Conservation (phyloP, 1,284 basidiomycete genomes). For the Apiotrichum veenhuisii region DNA sequence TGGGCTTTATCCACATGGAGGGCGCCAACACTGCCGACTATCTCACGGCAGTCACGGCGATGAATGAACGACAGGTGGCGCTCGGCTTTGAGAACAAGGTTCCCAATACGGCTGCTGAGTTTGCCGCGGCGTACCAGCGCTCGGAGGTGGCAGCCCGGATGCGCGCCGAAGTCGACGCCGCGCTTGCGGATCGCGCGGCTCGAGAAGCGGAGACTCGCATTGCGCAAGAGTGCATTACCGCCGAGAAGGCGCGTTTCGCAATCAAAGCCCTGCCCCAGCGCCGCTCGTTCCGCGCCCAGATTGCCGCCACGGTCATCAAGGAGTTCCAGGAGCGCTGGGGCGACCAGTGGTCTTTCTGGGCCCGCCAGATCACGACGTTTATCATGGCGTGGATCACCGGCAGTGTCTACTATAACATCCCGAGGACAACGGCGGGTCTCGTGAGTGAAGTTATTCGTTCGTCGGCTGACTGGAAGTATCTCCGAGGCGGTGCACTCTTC, state of each 20-base stretch:
- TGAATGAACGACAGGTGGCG: conserved; percentile 57
- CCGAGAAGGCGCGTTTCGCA: conserved; percentile 26
- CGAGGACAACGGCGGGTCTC: conserved; percentile 61
- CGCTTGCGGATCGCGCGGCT: conserved; percentile 22
- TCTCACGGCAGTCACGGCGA: conserved; percentile 57
- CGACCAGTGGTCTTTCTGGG: conserved; percentile 31
- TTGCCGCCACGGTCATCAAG: conserved; percentile 34
- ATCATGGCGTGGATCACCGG: conserved; percentile 55
- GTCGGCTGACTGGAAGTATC: conserved; percentile 61
- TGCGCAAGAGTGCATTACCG: conserved; percentile 19
- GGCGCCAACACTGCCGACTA: conserved; percentile 57
- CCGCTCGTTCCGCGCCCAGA: conserved; percentile 35
- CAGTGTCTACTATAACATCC: conserved; percentile 65
- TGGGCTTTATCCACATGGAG: conserved; percentile 62
- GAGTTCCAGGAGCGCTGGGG: conserved; percentile 47
- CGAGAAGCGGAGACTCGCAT: conserved; percentile 26
- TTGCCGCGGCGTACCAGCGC: conserved; percentile 43
- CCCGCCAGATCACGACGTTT: conserved; percentile 35
- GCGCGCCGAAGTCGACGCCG: conserved; percentile 34
- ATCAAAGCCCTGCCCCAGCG: conserved; percentile 24
- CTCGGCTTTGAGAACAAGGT: conserved; percentile 52
- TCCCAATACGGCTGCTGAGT: conserved; percentile 56
- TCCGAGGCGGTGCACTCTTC: conserved; percentile 66
- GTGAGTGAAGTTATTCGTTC: conserved; percentile 47
- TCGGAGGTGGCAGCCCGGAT: conserved; percentile 32